phyloP scores from a whole-genome alignment of 177 flowering plant genomes.

The Telopea speciosissima region DNA sequence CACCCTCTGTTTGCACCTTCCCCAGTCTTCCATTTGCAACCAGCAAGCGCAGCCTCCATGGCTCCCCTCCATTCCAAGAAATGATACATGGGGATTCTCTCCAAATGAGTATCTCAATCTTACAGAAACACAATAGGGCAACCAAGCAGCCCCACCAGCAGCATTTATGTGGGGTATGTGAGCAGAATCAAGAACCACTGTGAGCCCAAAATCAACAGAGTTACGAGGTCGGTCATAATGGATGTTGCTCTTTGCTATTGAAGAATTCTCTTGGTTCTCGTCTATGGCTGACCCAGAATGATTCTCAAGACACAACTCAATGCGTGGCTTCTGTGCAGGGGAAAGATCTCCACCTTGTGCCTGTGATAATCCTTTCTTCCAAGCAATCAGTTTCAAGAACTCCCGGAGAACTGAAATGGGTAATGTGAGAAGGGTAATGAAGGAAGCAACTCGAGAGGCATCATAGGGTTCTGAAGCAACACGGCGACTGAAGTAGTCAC shows the following conservation, averaged over 20 bases:
- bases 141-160: constrained; percentile 99
- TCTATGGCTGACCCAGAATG: constrained; percentile 53
- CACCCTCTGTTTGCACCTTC: constrained; percentile 78
- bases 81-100: constrained; percentile 58
- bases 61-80: constrained; percentile 92
- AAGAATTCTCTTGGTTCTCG: constrained; percentile 38
- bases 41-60: constrained; percentile 97
- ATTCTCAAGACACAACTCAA: constrained; percentile 89
- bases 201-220: constrained; percentile 84
- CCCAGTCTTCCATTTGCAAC: constrained; percentile 81
- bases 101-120: constrained; percentile 83
- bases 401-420: constrained; percentile 92
- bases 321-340: constrained; percentile 75
- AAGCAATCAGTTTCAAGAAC: constrained; percentile 89
- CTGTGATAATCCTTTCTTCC: constrained; percentile 88
- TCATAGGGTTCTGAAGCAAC: constrained; percentile 99
- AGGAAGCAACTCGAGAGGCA: constrained; percentile 97
- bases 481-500: constrained; percentile 97
- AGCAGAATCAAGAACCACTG: constrained; percentile 88
- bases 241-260: constrained; percentile 76
- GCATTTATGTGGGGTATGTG: constrained; percentile 87
- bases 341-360: constrained; percentile 70
- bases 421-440: constrained; percentile 89
- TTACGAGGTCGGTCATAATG: constrained; percentile 77
- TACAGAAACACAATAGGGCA: constrained; percentile 96